Evolutionary conservation across 768 basidiomycete species (phyloP).

Genomic region (Leccinellum rugosiceps): DNA sequence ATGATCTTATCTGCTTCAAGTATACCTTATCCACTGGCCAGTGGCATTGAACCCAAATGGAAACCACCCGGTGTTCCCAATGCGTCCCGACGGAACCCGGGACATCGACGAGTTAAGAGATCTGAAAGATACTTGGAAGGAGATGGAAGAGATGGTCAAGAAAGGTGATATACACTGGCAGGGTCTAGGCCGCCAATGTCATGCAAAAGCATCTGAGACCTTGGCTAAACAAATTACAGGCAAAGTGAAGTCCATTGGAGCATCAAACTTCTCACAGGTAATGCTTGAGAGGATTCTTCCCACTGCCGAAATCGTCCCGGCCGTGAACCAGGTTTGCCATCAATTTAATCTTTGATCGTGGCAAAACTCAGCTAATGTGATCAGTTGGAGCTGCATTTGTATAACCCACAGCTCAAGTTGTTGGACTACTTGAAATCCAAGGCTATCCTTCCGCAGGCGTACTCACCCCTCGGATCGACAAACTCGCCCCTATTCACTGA

Average conservation of each 20-base stretch:
- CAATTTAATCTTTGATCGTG: background rate
- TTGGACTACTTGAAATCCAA: slow-evolving; percentile 59
- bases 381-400: slow-evolving; percentile 71
- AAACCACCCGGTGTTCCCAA: slow-evolving; percentile 57
- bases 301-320: slow-evolving; percentile 63
- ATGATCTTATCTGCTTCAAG: slow-evolving; percentile 10
- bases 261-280: slow-evolving; percentile 70
- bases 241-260: slow-evolving; percentile 65
- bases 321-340: slow-evolving; percentile 62
- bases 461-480: slow-evolving; percentile 75
- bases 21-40: slow-evolving; percentile 81
- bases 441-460: slow-evolving; percentile 71
- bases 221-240: slow-evolving; percentile 35
- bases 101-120: slow-evolving; percentile 68
- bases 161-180: slow-evolving; percentile 49
- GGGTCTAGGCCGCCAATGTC: background rate
- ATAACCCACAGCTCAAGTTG: slow-evolving; percentile 72
- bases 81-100: slow-evolving; percentile 57
- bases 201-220: slow-evolving; percentile 3
- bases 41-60: slow-evolving; percentile 69
- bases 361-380: background rate
- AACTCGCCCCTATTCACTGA: slow-evolving; percentile 65
- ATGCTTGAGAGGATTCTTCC: slow-evolving; percentile 70
- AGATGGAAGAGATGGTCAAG: slow-evolving; percentile 72
- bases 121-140: slow-evolving; percentile 74